These are phyloP conservation scores for Rhizophagus prolifer DNA, from an alignment of 192 early-diverging fungal genomes.

Conservation along the genomic window DNA sequence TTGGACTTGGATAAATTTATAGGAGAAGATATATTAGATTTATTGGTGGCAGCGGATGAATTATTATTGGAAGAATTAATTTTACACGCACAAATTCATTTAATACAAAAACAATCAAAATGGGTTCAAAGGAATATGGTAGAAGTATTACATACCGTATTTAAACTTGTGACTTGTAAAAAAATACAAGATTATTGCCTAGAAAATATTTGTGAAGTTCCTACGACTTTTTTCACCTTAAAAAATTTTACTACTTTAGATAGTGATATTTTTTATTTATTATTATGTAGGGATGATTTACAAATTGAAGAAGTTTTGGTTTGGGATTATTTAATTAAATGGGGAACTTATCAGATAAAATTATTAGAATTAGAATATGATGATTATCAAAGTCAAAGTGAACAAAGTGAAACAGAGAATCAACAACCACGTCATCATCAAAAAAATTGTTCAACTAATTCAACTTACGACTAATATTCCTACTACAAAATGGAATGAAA, in stretches of 20 bases:
- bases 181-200: conserved; percentile 6
- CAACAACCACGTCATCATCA: not conserved
- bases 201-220: conserved; percentile 1
- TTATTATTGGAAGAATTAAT: conserved; percentile 23
- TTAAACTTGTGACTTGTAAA: conserved; percentile 5
- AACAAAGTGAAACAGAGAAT: not conserved
- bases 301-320: conserved; percentile 18
- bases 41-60: conserved; percentile 18
- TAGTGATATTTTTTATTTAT: conserved; percentile 13
- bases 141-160: conserved; percentile 17
- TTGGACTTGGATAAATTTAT: not conserved
- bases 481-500: not conserved
- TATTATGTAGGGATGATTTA: conserved; percentile 9
- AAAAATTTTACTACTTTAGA: conserved; percentile 15
- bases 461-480: not conserved
- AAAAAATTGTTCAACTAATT: not conserved
- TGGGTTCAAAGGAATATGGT: conserved; percentile 3
- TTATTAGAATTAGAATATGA: not conserved
- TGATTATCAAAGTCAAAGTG: not conserved
- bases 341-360: not conserved
- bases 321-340: conserved; percentile 21
- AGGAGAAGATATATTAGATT: not conserved
- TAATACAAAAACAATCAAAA: conserved; percentile 19
- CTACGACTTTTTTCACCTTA: conserved; percentile 2
- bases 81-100: not conserved